Evolutionary conservation across 192 early-diverging fungal species (phyloP), one percentile per base, ranked within the genome.

Genomic region (Entomortierella lignicola): DNA sequence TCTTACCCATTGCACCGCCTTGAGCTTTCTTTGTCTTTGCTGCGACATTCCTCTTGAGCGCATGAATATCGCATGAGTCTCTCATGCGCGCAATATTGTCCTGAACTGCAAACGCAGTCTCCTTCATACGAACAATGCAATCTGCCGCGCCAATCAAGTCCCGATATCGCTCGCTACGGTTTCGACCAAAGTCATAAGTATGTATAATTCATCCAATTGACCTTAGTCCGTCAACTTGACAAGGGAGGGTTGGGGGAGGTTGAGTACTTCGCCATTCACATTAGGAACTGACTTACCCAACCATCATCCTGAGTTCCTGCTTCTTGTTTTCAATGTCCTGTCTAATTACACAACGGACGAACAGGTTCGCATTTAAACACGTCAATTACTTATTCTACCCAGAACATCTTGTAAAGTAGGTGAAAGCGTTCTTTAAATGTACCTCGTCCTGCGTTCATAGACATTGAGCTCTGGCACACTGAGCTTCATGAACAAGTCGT

Each of bases 61-160:
- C 60, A 17, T 91, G 57, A 27, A 87, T 80, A 73, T 90, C 80
- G 69, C 91, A 90, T n/a, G 80, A 71, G 37, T 66, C 70, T 31
- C 86, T 83, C 83, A 94, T 88, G 2, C 69, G 55, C n/a, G 83
- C 63, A 29, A 96, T 85, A 18, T 86, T 87, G 39, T 63, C 66
- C 63, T 89, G 81, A 50, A 95, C 79, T 30, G 72, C 42, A 8
- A 77, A 57, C 12, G 91, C 84, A 23, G 84, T 85, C 21, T 83
- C 72, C 47, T 84, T 84, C 94, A 96, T 96, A 18, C 83, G 65
- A 13, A 88, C 84, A 30, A 96, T 94, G 43, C 90, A 84, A 63
- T 96, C 94, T 5, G 94, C 92, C 1, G 94, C 94, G 26, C 90
- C 89, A 51, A 96, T 94, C 48, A 96, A 66, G 63, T 96, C 94